These are phyloP conservation scores for Ustilaginoidea virens DNA, from an alignment of 2,329 filamentous ascomycete genomes.

Conservation along the genomic window DNA sequence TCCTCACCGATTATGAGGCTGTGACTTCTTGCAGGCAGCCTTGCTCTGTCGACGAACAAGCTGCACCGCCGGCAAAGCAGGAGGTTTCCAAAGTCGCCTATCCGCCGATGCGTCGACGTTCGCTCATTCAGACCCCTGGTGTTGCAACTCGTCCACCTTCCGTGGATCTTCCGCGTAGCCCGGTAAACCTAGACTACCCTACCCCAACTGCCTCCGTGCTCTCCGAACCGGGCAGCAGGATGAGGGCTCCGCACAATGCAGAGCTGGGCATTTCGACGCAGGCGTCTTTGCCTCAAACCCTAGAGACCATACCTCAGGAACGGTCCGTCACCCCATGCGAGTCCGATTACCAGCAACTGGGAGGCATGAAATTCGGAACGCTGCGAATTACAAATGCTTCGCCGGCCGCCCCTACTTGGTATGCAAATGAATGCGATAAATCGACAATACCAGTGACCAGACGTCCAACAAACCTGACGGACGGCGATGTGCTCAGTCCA, in stretches of 20 bases:
- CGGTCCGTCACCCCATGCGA: conserved; percentile 29
- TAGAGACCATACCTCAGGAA: conserved; percentile 7
- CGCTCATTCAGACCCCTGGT: conserved; percentile 31
- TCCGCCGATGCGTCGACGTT: conserved; percentile 31
- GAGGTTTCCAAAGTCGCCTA: conserved; percentile 15
- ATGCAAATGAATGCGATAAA: conserved; percentile 1
- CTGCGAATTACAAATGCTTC: conserved; percentile 46
- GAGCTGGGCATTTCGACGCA: no score
- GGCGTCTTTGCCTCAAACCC: conserved; percentile 17
- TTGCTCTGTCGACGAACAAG: background rate
- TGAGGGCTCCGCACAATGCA: background rate
- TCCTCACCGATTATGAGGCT: no score
- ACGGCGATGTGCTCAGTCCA: no score
- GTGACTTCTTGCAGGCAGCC: background rate
- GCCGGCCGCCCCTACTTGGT: conserved; percentile 26
- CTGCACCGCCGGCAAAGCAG: background rate
- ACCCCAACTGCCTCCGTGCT: background rate
- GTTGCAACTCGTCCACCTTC: conserved; percentile 26
- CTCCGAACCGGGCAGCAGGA: background rate
- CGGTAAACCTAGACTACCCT: conserved; percentile 2
- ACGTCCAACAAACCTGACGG: background rate
- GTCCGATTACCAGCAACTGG: conserved; percentile 41
- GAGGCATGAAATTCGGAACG: conserved; percentile 46
- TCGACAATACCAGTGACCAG: background rate
- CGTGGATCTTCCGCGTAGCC: conserved; percentile 10